These are phyloP conservation scores for Ulmus americana DNA, from an alignment of 331 rosid species.

Conservation along the genomic window DNA sequence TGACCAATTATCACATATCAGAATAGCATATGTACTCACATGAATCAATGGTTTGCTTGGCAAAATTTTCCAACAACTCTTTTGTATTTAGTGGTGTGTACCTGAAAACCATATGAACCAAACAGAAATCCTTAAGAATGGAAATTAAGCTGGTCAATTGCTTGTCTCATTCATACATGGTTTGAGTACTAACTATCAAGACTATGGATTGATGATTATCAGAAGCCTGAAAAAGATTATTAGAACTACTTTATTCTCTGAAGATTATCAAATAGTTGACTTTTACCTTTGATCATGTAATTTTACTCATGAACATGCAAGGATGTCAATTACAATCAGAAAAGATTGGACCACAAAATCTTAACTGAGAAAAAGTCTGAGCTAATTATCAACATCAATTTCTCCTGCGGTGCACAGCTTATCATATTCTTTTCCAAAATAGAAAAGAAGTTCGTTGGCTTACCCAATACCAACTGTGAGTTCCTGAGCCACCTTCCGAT, in stretches of 20 bases:
- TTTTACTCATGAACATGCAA: background rate
- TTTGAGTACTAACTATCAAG: background rate
- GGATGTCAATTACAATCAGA: background rate
- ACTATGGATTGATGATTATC: background rate
- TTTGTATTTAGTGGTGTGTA: slow-evolving; percentile 70
- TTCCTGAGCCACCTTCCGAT: slow-evolving; percentile 75
- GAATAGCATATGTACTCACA: slow-evolving; percentile 41
- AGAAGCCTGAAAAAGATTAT: background rate
- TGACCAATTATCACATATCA: slow-evolving; percentile 3
- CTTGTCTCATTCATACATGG: background rate
- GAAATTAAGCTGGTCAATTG: background rate
- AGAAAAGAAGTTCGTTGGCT: background rate
- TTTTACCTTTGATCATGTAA: background rate
- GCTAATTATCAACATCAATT: background rate
- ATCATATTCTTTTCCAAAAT: background rate
- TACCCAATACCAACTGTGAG: slow-evolving; percentile 91
- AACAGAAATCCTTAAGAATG: slow-evolving; percentile 6
- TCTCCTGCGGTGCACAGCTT: background rate
- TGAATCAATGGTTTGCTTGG: slow-evolving; percentile 69
- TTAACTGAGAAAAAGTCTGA: background rate
- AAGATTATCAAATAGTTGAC: background rate
- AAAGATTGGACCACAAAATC: background rate
- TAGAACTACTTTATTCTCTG: background rate
- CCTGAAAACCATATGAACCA: slow-evolving; percentile 45
- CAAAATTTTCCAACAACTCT: slow-evolving; percentile 68